These are phyloP conservation scores for Lepiota venenata DNA, from an alignment of 768 basidiomycete species.

Conservation along the genomic window DNA sequence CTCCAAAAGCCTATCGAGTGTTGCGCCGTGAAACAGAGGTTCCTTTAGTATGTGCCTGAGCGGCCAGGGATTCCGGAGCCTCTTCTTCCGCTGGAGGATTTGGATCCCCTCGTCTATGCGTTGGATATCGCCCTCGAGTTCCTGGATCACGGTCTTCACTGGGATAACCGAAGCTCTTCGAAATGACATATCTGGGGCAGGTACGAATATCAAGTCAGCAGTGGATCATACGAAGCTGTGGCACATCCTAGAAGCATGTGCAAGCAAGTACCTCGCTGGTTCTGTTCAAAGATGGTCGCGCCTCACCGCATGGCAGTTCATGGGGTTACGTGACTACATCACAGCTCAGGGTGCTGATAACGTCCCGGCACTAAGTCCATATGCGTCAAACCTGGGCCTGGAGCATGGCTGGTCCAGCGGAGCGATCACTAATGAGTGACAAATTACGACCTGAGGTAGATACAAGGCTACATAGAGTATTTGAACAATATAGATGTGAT, in stretches of 20 bases:
- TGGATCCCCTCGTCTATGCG: neutral
- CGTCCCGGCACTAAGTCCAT: neutral
- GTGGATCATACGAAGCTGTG: neutral
- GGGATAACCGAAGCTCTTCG: neutral
- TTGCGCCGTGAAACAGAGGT: neutral
- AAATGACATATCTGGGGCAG: neutral
- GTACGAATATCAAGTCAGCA: neutral
- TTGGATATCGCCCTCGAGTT: neutral
- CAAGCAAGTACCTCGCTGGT: too few relatives aligned
- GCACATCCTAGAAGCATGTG: neutral
- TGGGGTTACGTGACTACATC: too few relatives aligned
- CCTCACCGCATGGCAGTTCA: too few relatives aligned
- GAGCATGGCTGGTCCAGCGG: too few relatives aligned
- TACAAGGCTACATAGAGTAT: neutral
- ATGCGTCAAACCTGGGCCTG: neutral
- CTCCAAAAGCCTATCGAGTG: neutral
- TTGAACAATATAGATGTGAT: neutral
- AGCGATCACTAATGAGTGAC: neutral
- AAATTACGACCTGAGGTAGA: neutral
- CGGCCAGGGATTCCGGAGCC: neutral
- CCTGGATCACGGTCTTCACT: neutral
- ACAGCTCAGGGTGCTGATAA: neutral
- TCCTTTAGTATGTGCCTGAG: neutral
- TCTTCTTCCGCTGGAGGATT: neutral
- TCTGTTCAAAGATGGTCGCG: too few relatives aligned